Base-by-base conservation (phyloP, 805 yeast genomes). In the Yarrowia sp. region DNA sequence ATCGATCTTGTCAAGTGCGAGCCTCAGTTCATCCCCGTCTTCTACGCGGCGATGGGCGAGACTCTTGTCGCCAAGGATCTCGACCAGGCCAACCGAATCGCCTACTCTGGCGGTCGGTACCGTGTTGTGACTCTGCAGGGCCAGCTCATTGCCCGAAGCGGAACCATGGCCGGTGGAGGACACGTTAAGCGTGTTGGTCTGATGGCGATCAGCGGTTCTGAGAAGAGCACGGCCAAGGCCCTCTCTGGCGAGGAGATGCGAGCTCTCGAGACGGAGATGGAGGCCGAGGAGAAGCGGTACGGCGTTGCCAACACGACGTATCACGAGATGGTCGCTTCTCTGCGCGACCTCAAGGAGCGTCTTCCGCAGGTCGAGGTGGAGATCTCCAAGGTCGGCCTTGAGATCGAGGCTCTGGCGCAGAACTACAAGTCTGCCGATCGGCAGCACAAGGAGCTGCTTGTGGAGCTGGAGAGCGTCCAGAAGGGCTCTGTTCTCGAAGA, bases 161-260 rank as follows among this genome's bases (percentile, higher is more conserved):
- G 99, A 73, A 89, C 97, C 1, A 85, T 96, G 86, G 84, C 96
- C 49, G 99, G 99, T 68, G 99, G 99, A 74, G 99, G 98, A 60
- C 77, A 66, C 4, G 68, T 81, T 38, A 81, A 80, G 8, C 79
- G 81, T 16, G 81, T 81, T 56, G 99, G 98, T 6, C 86, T 87
- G 2, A 90, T 94, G 83, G 80, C 63, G 63, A 27, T 55, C 16
- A 14, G 19, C 1, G 61, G 61, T 9, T 74, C 80, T 39, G 70
- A 77, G 33, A 74, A 56, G 4, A 35, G 36, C 19, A 44, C 76
- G 4, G 67, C 76, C 1, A 65, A 71, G 4, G 78, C 76, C n/a
- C 71, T 80, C 13, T 77, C 86, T 3, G 84, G 83, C 21, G 84
- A 80, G 16, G 89, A 85, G 51, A 80, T 89, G 1, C 73, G 76